Percentiles rank a stretch among this genome's conserved stretches.
Evolutionary conservation across 2,329 filamentous ascomycete species (phyloP).

Genomic region (Colletotrichum caudatum): DNA sequence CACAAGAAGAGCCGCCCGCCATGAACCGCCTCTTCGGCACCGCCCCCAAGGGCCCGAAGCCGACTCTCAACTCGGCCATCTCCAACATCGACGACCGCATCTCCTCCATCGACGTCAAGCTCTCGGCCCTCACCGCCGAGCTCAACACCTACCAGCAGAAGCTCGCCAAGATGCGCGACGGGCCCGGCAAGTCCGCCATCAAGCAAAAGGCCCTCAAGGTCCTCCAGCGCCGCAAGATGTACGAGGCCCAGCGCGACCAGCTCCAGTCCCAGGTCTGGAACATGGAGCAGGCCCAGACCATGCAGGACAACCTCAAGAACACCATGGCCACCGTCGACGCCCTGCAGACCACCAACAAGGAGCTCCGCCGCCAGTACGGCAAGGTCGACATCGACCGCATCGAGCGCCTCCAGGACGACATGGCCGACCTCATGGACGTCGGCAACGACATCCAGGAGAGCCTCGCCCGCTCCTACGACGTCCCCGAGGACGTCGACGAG

Average conservation of each 20-base stretch:
- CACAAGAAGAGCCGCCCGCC: background rate
- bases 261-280: slow-evolving; percentile 97
- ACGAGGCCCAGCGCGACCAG: slow-evolving; percentile 94
- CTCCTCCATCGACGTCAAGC: slow-evolving; percentile 91
- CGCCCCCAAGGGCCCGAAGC: slow-evolving; percentile 88
- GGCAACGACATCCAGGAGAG: slow-evolving; percentile 99
- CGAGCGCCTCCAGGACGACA: slow-evolving; percentile 97
- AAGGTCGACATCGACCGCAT: slow-evolving; percentile 99
- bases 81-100: slow-evolving; percentile 86
- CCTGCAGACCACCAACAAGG: slow-evolving; percentile 96
- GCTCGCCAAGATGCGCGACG: slow-evolving; percentile 92
- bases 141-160: slow-evolving; percentile 89
- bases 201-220: slow-evolving; percentile 96
- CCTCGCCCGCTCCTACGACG: slow-evolving; percentile 89
- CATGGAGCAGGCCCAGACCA: slow-evolving; percentile 98
- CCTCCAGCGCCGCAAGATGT: slow-evolving; percentile 91
- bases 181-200: slow-evolving; percentile 90
- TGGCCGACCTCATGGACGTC: slow-evolving; percentile 97
- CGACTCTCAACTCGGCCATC: slow-evolving; percentile 86
- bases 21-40: slow-evolving; percentile 98
- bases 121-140: slow-evolving; percentile 91
- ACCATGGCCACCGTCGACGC: slow-evolving; percentile 98
- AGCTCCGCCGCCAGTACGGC: slow-evolving; percentile 91
- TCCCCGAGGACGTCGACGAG: slow-evolving; percentile 98
- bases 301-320: slow-evolving; percentile 99